Evolutionary conservation across 345 rosid species (phyloP), one percentile per base, ranked within the genome.

Genomic region (Dimocarpus longan): DNA sequence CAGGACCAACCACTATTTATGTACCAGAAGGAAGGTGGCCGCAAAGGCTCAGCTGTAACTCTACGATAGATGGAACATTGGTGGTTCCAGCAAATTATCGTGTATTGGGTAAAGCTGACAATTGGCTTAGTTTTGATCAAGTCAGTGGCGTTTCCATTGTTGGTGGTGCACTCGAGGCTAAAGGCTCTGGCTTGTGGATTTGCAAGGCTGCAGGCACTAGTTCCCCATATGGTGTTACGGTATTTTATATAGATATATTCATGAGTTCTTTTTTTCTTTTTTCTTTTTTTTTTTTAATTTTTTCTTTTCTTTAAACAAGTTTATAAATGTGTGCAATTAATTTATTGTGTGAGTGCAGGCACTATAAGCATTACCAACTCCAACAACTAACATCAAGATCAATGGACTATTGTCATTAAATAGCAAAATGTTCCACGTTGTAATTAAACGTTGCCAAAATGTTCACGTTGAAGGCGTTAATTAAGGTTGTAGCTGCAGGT

Each of bases 371-470:
- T 84, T 66, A 80, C 70, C 24, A 77, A 74, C 13, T 80, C 83
- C 1, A 77, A 80, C 28, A 68, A 26, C 1, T 26, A 26, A 77
- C 70, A 48, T 78, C 4, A 74, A 1, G 44, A 66, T 83, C 42
- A 39, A 37, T 1, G 79, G 83, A 12, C 48, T 83, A 13, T 19
- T 21, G 48, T 83, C 83, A 13, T 4, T 80, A 5, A 80, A 83
- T 44, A 83, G 86, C 77, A 78, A 83, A 60, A 56, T 80, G 81
- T 80, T 72, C 32, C 83, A 80, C 70, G 69, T 83, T 43, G 83
- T 65, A 2, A 43, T 83, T 40, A 69, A 80, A 19, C 43, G 76
- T 7, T 77, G 83, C 48, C 62, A 77, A 15, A 73, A 80, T 62
- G 83, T 83, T 24, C 32, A 42, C 1, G 11, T 80, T 32, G 42